Base-by-base conservation (phyloP, 441 rosid genomes). In the Gossypium armourianum region DNA sequence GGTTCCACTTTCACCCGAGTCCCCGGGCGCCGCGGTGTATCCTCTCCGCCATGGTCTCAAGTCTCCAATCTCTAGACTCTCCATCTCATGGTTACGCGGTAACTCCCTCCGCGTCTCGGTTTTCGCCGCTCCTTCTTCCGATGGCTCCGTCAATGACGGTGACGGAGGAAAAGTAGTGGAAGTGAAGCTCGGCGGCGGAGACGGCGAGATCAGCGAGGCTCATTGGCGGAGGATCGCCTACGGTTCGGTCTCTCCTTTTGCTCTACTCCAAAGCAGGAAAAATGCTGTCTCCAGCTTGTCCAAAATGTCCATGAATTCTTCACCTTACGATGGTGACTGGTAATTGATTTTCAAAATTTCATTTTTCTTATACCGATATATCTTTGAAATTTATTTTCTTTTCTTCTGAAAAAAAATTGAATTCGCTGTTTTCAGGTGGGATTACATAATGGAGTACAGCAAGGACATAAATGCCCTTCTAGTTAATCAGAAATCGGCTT, bases 171-270 rank as follows among this genome's bases (percentile, higher is more conserved):
- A 88, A 53, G 93, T 86, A n/a, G 76, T 91, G 53, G 95, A 90
- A 76, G 86, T 91, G 60, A 85, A 74, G 71, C 90, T 87, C 40
- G 82, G 86, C 59, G 79, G 82, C 28, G 88, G 84, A 43, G 96
- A 85, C 40, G 82, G 85, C 45, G 93, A 86, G 81, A 77, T 88
- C 70, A 83, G 81, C 53, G 89, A 87, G 62, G 86, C 82, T 45
- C 36, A 86, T 77, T 80, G 95, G 93, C 88, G 98, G 69, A 84
- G 86, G 74, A 90, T 93, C 40, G 88, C 87, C 1, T 91, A 88
- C 61, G 97, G 93, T 19, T 91, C 97, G 4, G 90, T 90, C 2
- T 78, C 96, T n/a, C 97, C 97, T 3, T 94, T 86, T 28, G 92
- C 98, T 52, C 90, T 87, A 66, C 86, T 94, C 13, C 96, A 94